These are phyloP conservation scores for Lepidium sativum DNA, from an alignment of 345 rosid genomes.

Conservation along the genomic window DNA sequence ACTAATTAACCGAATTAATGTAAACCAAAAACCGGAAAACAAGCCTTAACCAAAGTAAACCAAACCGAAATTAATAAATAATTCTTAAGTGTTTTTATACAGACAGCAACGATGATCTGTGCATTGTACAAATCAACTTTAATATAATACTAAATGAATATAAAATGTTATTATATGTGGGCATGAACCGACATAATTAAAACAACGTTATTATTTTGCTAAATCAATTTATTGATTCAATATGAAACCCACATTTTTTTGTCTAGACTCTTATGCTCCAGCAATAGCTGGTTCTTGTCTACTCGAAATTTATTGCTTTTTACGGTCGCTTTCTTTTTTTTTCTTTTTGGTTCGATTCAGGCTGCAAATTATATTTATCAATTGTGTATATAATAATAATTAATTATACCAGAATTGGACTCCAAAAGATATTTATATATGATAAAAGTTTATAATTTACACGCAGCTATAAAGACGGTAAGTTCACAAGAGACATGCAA, in stretches of 20 bases:
- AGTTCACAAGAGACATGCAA: too few relatives aligned
- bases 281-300: constrained; percentile 19
- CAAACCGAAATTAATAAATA: neutral
- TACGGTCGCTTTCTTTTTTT: neutral
- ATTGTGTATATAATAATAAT: neutral
- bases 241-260: constrained; percentile 26
- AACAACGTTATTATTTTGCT: neutral
- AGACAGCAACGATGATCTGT: constrained; percentile 24
- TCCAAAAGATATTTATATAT: too few relatives aligned
- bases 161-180: neutral
- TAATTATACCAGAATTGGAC: too few relatives aligned
- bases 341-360: neutral
- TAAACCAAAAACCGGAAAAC: neutral
- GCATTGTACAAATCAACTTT: neutral
- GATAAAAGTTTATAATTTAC: too few relatives aligned
- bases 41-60: neutral
- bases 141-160: neutral
- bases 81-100: neutral
- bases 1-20: neutral
- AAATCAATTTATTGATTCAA: constrained; percentile 13
- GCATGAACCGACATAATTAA: constrained; percentile 21
- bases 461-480: too few relatives aligned
- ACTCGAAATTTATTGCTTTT: constrained; percentile 19
- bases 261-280: constrained; percentile 21
- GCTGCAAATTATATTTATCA: neutral